phyloP scores from a whole-genome alignment of 148 eudicot species.

The Amaranthus palmeri region DNA sequence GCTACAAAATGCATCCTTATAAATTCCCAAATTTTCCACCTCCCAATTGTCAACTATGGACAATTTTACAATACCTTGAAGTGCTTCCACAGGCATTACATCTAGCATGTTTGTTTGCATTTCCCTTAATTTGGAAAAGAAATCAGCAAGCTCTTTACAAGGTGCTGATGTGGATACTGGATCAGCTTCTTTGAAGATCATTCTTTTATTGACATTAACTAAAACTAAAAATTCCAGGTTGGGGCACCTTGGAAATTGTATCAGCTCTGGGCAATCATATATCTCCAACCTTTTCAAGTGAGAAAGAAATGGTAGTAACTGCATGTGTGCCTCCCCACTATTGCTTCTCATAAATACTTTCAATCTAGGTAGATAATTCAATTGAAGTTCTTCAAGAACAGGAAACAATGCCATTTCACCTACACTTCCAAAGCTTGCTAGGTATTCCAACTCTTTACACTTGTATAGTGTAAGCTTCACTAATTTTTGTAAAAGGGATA shows the following conservation, averaged over 20 bases:
- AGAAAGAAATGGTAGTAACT: background rate
- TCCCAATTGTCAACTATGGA: background rate
- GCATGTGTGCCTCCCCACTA: background rate
- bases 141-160: background rate
- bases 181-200: background rate
- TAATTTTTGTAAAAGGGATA: constrained; percentile 4
- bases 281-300: background rate
- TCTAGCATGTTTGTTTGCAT: background rate
- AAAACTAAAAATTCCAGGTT: background rate
- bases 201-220: background rate
- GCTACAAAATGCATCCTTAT: background rate
- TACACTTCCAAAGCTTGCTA: constrained; percentile 2
- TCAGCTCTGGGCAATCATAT: background rate
- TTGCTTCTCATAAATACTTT: background rate
- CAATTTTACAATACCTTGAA: background rate
- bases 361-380: background rate
- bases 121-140: background rate
- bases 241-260: background rate
- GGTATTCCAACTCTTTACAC: background rate
- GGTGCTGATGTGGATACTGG: background rate
- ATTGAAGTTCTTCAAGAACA: background rate
- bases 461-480: background rate
- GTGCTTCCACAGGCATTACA: background rate
- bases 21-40: constrained; percentile 10
- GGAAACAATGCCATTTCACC: constrained; percentile 6